Base-by-base conservation (phyloP, 306 rosid species). In the Dryas alaskensis region DNA sequence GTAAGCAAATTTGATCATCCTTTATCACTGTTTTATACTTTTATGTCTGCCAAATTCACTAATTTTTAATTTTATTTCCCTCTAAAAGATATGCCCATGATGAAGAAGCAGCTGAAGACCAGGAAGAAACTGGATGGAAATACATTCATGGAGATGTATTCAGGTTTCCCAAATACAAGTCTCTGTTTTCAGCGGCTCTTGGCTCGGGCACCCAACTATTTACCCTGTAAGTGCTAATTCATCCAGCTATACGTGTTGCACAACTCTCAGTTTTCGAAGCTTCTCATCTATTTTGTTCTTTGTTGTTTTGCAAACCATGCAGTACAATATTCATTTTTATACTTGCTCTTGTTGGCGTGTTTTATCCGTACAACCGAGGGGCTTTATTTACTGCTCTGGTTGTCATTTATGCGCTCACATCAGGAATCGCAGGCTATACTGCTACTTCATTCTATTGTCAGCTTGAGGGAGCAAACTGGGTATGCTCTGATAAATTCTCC, bases 351-450 rank as follows among this genome's bases (percentile, higher is more conserved):
- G 93, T 91, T 75, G 98, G 97, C 42, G 94, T 93, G 64, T 93
- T 93, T 76, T 91, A 93, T 82, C 97, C 98, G 0, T 91, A 91
- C 94, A 93, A 93, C 73, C 92, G 96, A 37, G 98, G 98, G 40
- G 94, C 97, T 17, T 62, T 93, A 3, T 91, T 85, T 62, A 93
- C 97, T 11, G 97, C 98, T 72, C 87, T 93, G 60, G 90, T 93
- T 68, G 97, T 91, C 73, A 89, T 91, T 69, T 91, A 93, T 83
- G 96, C 98, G 0, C 97, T 89, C 37, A 93, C 97, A 58, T 93
- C 98, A n/a, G 97, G 94, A 49, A 85, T 93, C 70, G 96, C 98
- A 3, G 98, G 98, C 70, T 91, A 91, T 47, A 75, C 81, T n/a
- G 92, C 98, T 27, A 85, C 98, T 76, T 89, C 96, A 27, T 91